Conservation (phyloP, 129 eudicot species). For the Centrapalus pauciflorus region DNA sequence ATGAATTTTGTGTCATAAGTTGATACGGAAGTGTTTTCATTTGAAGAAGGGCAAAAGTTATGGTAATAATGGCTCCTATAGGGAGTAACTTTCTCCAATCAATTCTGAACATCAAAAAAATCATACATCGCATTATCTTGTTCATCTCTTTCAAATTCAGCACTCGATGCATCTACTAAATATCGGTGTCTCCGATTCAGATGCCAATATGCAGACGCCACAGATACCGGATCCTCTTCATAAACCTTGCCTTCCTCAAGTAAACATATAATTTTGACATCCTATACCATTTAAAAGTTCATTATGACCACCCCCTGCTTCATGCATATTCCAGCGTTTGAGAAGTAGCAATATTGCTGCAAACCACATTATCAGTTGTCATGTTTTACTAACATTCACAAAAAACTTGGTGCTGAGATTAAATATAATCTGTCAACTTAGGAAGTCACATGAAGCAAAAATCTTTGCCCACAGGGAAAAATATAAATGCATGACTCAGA, state of each 20-base stretch:
- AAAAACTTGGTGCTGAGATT: not conserved
- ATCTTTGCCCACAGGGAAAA: not conserved
- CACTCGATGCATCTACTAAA: slow-evolving; percentile 21
- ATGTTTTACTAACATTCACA: not conserved
- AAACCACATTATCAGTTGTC: slow-evolving; percentile 4
- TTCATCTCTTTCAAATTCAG: slow-evolving; percentile 45
- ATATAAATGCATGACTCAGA: not conserved
- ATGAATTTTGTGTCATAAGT: slow-evolving; percentile 23
- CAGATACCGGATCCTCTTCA: slow-evolving; percentile 18
- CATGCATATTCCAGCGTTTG: slow-evolving; percentile 32
- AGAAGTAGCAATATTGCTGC: slow-evolving; percentile 11
- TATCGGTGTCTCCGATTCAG: not conserved
- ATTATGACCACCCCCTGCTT: slow-evolving; percentile 11
- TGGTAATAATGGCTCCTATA: slow-evolving; percentile 36
- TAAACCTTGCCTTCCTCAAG: not conserved
- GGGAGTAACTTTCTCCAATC: slow-evolving; percentile 54
- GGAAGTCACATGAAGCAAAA: not conserved
- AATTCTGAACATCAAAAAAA: slow-evolving; percentile 45
- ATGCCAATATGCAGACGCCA: slow-evolving; percentile 7
- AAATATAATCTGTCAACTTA: not conserved
- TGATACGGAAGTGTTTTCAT: slow-evolving; percentile 60
- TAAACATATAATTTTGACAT: slow-evolving; percentile 6
- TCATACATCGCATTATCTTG: slow-evolving; percentile 26
- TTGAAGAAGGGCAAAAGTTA: slow-evolving; percentile 48
- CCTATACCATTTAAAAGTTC: slow-evolving; percentile 10